Evolutionary conservation across 345 rosid genomes (phyloP).

Genomic region (Lepidium didymum): DNA sequence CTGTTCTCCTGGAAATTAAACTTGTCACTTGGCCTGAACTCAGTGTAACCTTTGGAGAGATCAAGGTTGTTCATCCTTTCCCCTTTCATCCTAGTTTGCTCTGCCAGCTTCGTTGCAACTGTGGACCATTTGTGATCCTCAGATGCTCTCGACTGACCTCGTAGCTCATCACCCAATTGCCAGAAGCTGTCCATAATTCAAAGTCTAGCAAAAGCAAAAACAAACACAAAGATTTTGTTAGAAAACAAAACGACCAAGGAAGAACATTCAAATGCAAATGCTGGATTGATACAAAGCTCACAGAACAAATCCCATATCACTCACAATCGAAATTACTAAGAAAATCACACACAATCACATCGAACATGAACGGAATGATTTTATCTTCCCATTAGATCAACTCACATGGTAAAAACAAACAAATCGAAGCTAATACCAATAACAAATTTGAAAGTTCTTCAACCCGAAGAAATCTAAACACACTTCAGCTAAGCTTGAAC

Average conservation of each 20-base stretch:
- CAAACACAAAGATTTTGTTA: not conserved
- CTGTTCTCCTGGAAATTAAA: constrained; percentile 75
- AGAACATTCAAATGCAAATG: not conserved
- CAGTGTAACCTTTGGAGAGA: constrained; percentile 62
- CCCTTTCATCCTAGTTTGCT: constrained; percentile 72
- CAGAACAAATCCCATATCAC: too few species aligned
- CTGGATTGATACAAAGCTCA: too few species aligned
- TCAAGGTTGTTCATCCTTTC: constrained; percentile 91
- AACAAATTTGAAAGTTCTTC: not conserved
- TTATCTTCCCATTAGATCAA: not conserved
- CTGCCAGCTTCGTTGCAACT: constrained; percentile 86
- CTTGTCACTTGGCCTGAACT: constrained; percentile 56
- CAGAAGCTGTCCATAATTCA: constrained; percentile 55
- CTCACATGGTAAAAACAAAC: not conserved
- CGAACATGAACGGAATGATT: not conserved
- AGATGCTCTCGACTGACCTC: constrained; percentile 74
- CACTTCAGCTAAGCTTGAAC: not conserved
- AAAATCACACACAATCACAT: not conserved
- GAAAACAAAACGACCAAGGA: not conserved
- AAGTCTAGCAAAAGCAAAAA: not conserved
- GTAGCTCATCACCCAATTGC: constrained; percentile 94
- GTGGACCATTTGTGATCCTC: constrained; percentile 88
- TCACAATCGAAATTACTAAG: too few species aligned
- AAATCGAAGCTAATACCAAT: not conserved
- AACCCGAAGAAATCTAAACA: not conserved